Percentiles rank a stretch among this genome's conserved stretches.
phyloP scores from a whole-genome alignment of 2,329 filamentous ascomycete genomes.

The Aspergillus fijiensis region DNA sequence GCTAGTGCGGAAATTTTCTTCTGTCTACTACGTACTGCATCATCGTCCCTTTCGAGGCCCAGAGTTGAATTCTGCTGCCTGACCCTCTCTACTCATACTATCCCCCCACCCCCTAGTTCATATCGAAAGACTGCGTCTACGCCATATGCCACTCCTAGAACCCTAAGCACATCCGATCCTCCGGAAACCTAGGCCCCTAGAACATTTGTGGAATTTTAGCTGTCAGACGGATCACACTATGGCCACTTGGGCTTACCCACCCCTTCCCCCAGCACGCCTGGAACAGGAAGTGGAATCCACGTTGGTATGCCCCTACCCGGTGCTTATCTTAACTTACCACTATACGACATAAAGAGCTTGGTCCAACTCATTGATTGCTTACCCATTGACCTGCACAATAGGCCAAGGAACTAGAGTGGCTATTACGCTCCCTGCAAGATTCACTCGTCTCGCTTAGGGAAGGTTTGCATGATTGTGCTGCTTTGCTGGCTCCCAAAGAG shows the following conservation, averaged over 20 bases:
- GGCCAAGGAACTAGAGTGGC: conserved; percentile 63
- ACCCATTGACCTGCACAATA: conserved; percentile 25
- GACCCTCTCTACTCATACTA: not conserved
- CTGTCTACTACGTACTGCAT: conserved; percentile 5
- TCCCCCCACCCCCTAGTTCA: not conserved
- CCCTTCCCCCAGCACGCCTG: conserved; percentile 53
- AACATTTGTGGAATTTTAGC: not conserved
- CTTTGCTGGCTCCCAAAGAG: conserved; percentile 79
- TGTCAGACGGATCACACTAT: conserved; percentile 39
- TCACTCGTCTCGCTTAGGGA: conserved; percentile 62
- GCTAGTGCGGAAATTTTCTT: conserved; percentile 20
- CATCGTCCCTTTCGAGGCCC: conserved; percentile 3
- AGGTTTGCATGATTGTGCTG: conserved; percentile 84
- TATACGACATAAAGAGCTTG: not conserved
- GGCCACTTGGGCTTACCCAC: conserved; percentile 63
- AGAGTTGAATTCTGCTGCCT: conserved; percentile 1
- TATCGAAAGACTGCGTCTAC: not conserved
- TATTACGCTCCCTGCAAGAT: conserved; percentile 60
- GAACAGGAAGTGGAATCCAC: conserved; percentile 54
- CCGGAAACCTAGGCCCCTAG: not conserved
- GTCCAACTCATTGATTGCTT: not conserved
- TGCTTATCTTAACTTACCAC: not conserved
- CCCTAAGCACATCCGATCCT: conserved; percentile 2
- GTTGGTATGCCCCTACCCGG: conserved; percentile 41
- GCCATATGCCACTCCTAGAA: not conserved